Percentiles rank a stretch among this genome's conserved stretches.
Conservation (phyloP, 2,329 filamentous ascomycete species). For the Pseudodiploospora longispora region DNA sequence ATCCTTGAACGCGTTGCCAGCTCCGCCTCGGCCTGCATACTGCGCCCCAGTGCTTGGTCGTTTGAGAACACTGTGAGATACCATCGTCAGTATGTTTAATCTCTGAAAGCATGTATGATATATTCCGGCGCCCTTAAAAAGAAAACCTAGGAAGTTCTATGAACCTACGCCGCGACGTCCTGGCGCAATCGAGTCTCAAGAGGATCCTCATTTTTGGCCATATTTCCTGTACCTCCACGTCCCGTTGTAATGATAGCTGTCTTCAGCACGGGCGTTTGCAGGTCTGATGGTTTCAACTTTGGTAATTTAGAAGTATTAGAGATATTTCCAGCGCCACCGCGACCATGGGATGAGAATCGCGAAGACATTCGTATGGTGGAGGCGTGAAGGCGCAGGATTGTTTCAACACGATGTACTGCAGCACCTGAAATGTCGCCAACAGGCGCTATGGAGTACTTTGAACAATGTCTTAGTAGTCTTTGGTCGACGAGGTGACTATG, state of each 20-base stretch:
- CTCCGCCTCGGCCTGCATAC: slow-evolving; percentile 67
- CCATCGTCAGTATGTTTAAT: slow-evolving; percentile 3
- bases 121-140: too few species aligned
- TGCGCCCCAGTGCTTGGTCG: slow-evolving; percentile 50
- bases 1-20: slow-evolving; percentile 58
- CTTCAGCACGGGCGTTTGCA: slow-evolving; percentile 79
- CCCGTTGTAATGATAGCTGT: slow-evolving; percentile 79
- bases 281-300: slow-evolving; percentile 51
- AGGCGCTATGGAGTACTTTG: not conserved
- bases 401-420: not conserved
- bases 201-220: slow-evolving; percentile 66
- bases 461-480: not conserved
- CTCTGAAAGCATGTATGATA: not conserved
- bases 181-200: slow-evolving; percentile 69
- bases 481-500: not conserved
- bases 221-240: slow-evolving; percentile 81
- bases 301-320: slow-evolving; percentile 44
- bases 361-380: slow-evolving; percentile 19
- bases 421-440: not conserved
- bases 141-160: not conserved
- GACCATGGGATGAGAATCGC: slow-evolving; percentile 56
- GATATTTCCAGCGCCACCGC: slow-evolving; percentile 74
- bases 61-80: slow-evolving; percentile 39
- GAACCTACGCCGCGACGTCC: slow-evolving; percentile 65
- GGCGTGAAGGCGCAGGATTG: not conserved